Evolutionary conservation across 495 filamentous ascomycete species (phyloP).

Genomic region (Apiosordaria backusii): DNA sequence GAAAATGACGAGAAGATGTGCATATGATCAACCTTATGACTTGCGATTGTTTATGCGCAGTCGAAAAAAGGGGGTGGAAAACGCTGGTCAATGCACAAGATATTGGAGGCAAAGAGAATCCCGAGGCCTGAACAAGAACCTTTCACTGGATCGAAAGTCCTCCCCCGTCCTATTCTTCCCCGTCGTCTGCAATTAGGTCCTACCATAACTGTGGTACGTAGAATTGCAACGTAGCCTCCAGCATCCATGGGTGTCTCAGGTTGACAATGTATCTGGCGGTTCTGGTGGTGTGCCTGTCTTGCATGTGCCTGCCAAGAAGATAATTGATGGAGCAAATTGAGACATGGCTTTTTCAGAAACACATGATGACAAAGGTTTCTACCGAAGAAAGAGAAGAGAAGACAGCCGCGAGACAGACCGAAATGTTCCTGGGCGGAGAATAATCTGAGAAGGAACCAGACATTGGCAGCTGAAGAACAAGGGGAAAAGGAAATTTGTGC

Average conservation of each 20-base stretch:
- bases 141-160: not conserved
- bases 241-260: not conserved
- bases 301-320: not conserved
- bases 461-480: not conserved
- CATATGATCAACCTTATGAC: not conserved
- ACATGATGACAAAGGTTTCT: not conserved
- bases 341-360: not conserved
- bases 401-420: slow-evolving; percentile 2
- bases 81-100: too few relatives aligned
- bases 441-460: not conserved
- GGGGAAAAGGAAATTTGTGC: not conserved
- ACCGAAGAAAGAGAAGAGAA: not conserved
- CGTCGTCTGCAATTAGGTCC: not conserved
- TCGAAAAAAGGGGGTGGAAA: too few relatives aligned
- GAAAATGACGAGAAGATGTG: not conserved
- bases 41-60: too few relatives aligned
- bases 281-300: not conserved
- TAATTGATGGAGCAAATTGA: not conserved
- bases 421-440: not conserved
- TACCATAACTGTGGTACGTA: not conserved
- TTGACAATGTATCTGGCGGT: not conserved
- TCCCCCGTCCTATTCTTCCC: not conserved
- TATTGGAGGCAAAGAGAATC: not conserved
- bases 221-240: not conserved
- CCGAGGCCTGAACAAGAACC: not conserved